Evolutionary conservation across 2,329 filamentous ascomycete genomes (phyloP).

Genomic region (Verticillium zaregamsianum): DNA sequence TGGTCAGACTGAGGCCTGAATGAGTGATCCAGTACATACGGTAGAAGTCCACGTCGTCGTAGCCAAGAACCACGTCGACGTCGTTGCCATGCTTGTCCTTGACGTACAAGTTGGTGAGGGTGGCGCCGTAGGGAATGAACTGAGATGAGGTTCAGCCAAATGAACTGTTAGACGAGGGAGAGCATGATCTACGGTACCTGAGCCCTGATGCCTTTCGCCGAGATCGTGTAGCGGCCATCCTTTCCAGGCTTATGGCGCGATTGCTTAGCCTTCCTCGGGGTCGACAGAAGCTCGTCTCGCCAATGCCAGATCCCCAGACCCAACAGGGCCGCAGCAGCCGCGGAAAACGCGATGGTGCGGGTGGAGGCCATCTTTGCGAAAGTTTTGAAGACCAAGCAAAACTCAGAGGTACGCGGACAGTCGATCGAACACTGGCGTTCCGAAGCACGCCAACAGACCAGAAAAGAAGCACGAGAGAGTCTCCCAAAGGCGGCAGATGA

Average conservation of each 20-base stretch:
- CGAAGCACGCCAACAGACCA: not conserved
- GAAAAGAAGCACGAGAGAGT: not conserved
- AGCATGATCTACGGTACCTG: conserved; percentile 35
- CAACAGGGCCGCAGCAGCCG: not conserved
- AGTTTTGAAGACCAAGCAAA: not conserved
- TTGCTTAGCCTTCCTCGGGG: not conserved
- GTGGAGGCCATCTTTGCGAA: not conserved
- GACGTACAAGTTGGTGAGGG: conserved; percentile 59
- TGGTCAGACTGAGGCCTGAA: not conserved
- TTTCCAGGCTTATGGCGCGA: conserved; percentile 16
- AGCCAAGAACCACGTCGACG: conserved; percentile 60
- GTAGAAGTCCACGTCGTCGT: conserved; percentile 57
- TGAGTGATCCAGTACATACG: conserved; percentile 21
- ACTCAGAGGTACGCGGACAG: not conserved
- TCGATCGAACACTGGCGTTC: not conserved
- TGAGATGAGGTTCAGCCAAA: conserved; percentile 21
- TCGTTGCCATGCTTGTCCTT: conserved; percentile 57
- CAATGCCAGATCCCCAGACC: not conserved
- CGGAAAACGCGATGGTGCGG: not conserved
- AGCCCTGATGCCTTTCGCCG: conserved; percentile 27
- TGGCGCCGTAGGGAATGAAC: conserved; percentile 57
- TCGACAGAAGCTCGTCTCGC: not conserved
- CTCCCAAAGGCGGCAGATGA: not conserved
- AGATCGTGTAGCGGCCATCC: conserved; percentile 30
- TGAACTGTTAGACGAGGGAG: not conserved